phyloP scores from a whole-genome alignment of 257 asterid species.

The Coffea canephora region DNA sequence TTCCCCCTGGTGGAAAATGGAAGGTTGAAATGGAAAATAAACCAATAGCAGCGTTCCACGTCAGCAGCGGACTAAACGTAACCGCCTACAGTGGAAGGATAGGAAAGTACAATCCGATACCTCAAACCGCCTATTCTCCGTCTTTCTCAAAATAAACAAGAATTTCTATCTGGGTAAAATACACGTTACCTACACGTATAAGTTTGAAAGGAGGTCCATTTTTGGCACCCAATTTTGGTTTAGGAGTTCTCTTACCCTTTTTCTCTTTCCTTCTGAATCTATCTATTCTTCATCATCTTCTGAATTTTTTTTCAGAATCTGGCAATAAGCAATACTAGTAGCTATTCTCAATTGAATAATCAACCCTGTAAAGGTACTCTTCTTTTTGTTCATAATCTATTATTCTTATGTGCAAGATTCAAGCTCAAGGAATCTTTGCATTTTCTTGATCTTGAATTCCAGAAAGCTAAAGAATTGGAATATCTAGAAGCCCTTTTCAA shows the following conservation, averaged over 20 bases:
- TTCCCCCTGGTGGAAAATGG: neutral
- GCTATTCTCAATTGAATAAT: neutral
- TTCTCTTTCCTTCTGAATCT: neutral
- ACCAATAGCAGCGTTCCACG: neutral
- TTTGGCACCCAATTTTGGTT: neutral
- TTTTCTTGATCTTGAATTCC: neutral
- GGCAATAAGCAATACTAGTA: neutral
- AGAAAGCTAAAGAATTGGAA: neutral
- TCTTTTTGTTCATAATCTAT: neutral
- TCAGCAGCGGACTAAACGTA: neutral
- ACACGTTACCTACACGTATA: neutral
- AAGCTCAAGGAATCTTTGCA: constrained; percentile 3
- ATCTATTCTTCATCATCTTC: neutral
- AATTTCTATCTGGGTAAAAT: neutral
- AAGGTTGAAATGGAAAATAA: neutral
- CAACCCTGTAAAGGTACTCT: constrained; percentile 15
- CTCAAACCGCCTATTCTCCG: neutral
- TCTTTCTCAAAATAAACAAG: neutral
- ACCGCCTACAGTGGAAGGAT: too few relatives aligned
- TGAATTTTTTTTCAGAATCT: neutral
- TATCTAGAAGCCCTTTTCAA: neutral
- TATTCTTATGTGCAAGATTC: constrained; percentile 6
- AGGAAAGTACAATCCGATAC: neutral
- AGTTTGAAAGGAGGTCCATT: neutral
- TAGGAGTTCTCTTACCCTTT: neutral